Evolutionary conservation across 2,329 filamentous ascomycete species (phyloP), one percentile per base, ranked within the genome.

Genomic region (Beauveria rudraprayagi): DNA sequence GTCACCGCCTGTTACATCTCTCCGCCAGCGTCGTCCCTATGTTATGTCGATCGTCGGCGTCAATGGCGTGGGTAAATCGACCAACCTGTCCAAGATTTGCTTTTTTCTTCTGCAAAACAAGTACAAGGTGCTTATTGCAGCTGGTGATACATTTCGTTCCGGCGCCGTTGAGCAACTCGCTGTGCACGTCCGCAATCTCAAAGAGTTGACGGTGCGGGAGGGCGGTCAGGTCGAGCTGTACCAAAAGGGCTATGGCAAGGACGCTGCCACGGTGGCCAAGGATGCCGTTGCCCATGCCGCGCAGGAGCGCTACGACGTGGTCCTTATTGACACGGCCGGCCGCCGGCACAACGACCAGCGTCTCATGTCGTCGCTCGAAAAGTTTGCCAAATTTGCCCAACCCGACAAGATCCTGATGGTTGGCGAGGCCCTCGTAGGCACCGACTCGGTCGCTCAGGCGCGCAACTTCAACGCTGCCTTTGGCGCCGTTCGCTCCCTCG

Each of bases 351-450:
- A 99, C 70, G 94, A 99, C 74, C 86, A 92, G 73, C 86, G 94
- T 8, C 84, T 99, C 64, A 99, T 99, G 95, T 94, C 90, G 14
- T 93, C 89, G 3, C 81, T 99, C 41, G 94, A 97, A 75, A 99
- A 97, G 71, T 99, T 99, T 72, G 93, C 91, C 64, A 96, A 96
- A 72, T 89, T 97, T 68, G 94, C 94, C 0, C 86, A 93, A 66
- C 95, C 95, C 1, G 93, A 99, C 76, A 97, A 99, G 81, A 97
- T 99, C 65, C 85, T 99, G 72, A 97, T 99, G 92, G 94, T 99
- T 65, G 83, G 80, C 68, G 81, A 83, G 77, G 94, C 94, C 9
- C 83, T 99, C 28, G 95, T 99, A 1, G 94, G 94, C 62, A 96
- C 91, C 5, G 95, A 99, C 75, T 92, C 89, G 4, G 94, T 99